phyloP scores from a whole-genome alignment of 2,329 filamentous ascomycete species.

The Neophaeococcomyces mojaviensis region DNA sequence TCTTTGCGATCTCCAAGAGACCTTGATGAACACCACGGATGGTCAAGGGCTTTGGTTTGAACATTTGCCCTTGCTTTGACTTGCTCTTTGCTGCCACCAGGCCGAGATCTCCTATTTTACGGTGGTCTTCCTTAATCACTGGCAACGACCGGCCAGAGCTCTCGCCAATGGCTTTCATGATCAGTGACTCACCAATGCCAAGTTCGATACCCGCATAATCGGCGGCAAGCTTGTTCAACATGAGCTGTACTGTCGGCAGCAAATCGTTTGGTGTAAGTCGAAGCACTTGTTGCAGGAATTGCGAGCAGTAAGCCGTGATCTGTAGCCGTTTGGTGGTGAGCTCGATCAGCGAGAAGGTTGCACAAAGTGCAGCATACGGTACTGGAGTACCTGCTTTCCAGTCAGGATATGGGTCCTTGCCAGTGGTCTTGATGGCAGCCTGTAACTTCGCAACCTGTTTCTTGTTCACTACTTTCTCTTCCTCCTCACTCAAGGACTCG shows the following conservation, averaged over 20 bases:
- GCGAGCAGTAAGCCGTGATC: slow-evolving; percentile 80
- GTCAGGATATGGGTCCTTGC: slow-evolving; percentile 82
- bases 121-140: slow-evolving; percentile 91
- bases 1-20: slow-evolving; percentile 78
- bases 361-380: slow-evolving; percentile 89
- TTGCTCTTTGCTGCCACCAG: slow-evolving; percentile 92
- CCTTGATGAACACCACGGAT: slow-evolving; percentile 80
- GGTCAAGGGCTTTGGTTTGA: slow-evolving; percentile 88
- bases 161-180: slow-evolving; percentile 98
- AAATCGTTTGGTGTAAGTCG: slow-evolving; percentile 82
- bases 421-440: slow-evolving; percentile 59
- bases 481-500: slow-evolving; percentile 42
- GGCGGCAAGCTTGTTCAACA: slow-evolving; percentile 96
- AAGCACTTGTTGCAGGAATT: slow-evolving; percentile 90
- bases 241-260: slow-evolving; percentile 79
- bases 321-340: slow-evolving; percentile 86
- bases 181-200: slow-evolving; percentile 95
- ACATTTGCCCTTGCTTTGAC: slow-evolving; percentile 94
- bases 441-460: slow-evolving; percentile 78
- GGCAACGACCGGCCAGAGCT: slow-evolving; percentile 79
- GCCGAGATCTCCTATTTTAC: slow-evolving; percentile 91
- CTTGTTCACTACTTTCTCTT: slow-evolving; percentile 63
- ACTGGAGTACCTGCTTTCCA: slow-evolving; percentile 86
- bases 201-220: slow-evolving; percentile 95
- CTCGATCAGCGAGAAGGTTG: slow-evolving; percentile 89